These are phyloP conservation scores for Asterionellopsis glacialis DNA, from an alignment of 108 stramenopile species.

Conservation along the genomic window DNA sequence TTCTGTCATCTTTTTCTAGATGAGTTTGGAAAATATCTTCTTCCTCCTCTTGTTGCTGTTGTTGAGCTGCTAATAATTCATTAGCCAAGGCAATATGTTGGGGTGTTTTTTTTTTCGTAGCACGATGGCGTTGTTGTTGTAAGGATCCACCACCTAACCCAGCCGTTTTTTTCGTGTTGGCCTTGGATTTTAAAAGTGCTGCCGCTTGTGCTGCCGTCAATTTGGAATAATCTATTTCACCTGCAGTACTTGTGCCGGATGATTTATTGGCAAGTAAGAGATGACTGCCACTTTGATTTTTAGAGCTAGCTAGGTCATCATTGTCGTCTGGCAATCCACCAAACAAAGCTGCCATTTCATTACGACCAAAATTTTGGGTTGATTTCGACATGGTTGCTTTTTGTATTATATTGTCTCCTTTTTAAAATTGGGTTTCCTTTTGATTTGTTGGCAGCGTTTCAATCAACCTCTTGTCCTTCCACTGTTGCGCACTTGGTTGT, in stretches of 20 bases:
- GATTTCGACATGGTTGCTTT: constrained; percentile 1
- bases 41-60: background rate
- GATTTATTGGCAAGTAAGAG: constrained; percentile 3
- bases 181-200: constrained; percentile 36
- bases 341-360: constrained; percentile 71
- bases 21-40: background rate
- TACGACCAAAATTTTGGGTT: constrained; percentile 51
- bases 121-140: constrained; percentile 1
- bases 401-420: background rate
- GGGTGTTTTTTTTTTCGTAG: background rate
- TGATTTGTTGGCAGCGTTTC: no score
- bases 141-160: background rate
- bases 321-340: constrained; percentile 37
- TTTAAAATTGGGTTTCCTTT: no score
- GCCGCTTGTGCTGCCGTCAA: constrained; percentile 71
- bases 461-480: no score
- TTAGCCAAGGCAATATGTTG: no score
- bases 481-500: no score
- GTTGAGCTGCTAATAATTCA: background rate
- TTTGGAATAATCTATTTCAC: constrained; percentile 45
- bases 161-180: constrained; percentile 14
- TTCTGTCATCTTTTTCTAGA: background rate
- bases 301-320: constrained; percentile 5
- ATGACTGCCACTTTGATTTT: background rate
- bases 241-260: background rate